Evolutionary conservation across 2,329 filamentous ascomycete species (phyloP), one percentile per base, ranked within the genome.

Genomic region (Rutstroemia sp.): DNA sequence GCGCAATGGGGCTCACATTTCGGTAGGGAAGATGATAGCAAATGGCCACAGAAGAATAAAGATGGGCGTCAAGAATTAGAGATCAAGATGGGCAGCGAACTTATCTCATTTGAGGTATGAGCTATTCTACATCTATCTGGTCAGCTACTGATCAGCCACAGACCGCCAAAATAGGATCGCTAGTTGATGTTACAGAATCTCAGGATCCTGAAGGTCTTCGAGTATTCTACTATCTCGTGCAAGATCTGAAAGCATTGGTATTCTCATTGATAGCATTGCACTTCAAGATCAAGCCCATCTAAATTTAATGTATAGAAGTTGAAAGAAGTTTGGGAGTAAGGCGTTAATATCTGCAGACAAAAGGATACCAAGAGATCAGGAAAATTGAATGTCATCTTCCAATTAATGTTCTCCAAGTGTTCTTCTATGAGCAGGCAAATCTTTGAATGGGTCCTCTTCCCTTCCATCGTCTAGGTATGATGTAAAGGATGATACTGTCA

Each of bases 41-140:
- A 96, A 72, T 99, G 94, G 94, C 94, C 94, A 0, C 90, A 95
- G 73, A 99, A 97, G 82, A 99, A 99, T 76, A 97, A 97, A 75
- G 94, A 99, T 67, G 94, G 94, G 38, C 84, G 92, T 61, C 94
- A 99, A 71, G 94, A 99, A 75, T 79, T 99, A 48, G 94, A 99
- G 73, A 96, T 99, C 58, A 82, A 92, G 49, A 72, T 99, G 56
- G 94, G 92, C 44, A 94, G 88, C 67, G 94, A 99, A 62, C 92
- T 97, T 72, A 97, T 99, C 65, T 95, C 91, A 1, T 99, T 99
- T 64, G 94, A 99, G 86, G 92, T 92, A 72, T 57, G 45, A 21
- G 48, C 16, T 30, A 14, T 21, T 39, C 46, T 27, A 51, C 37
- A 25, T 17, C 9, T 1, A 49, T 48, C 4, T 12, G 9, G 10